A percentile compares a stretch with the other conserved stretches of the same genome.
phyloP scores from a whole-genome alignment of 805 yeast genomes.

The Hanseniaspora opuntiae region DNA sequence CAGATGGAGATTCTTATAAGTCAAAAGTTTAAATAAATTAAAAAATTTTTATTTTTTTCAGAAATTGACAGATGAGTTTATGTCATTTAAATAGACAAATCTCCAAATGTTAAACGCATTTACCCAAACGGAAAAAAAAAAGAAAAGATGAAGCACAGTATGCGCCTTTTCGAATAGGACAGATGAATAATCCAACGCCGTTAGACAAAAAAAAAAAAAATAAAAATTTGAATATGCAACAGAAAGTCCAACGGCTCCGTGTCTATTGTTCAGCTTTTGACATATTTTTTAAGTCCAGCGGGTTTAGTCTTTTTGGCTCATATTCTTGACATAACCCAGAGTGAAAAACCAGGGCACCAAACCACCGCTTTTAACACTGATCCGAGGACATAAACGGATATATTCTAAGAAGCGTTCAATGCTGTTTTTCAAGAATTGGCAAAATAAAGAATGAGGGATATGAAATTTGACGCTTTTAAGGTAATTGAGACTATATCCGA shows the following conservation, averaged over 20 bases:
- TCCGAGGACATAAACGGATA: not conserved
- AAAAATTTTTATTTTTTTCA: no score
- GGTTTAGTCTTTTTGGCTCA: not conserved
- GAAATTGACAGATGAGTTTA: no score
- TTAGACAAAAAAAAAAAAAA: not conserved
- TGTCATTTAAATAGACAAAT: no score
- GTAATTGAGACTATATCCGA: no score
- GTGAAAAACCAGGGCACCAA: not conserved
- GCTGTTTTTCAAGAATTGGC: no score
- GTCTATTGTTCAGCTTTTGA: not conserved
- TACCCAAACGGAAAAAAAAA: not conserved
- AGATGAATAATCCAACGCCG: not conserved
- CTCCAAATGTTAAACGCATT: not conserved
- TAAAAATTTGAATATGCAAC: no score
- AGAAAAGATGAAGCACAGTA: not conserved
- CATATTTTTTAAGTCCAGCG: not conserved
- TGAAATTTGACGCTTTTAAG: no score
- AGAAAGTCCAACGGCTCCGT: not conserved
- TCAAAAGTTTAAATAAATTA: no score
- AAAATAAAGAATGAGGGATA: no score
- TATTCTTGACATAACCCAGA: not conserved
- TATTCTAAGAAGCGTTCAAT: no score
- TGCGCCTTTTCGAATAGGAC: not conserved
- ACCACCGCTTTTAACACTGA: not conserved
- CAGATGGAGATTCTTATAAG: not conserved